Percentiles rank a stretch among this genome's conserved stretches.
Conservation (phyloP, 1,139 yeast species). For the Suhomyces choctaworum region DNA sequence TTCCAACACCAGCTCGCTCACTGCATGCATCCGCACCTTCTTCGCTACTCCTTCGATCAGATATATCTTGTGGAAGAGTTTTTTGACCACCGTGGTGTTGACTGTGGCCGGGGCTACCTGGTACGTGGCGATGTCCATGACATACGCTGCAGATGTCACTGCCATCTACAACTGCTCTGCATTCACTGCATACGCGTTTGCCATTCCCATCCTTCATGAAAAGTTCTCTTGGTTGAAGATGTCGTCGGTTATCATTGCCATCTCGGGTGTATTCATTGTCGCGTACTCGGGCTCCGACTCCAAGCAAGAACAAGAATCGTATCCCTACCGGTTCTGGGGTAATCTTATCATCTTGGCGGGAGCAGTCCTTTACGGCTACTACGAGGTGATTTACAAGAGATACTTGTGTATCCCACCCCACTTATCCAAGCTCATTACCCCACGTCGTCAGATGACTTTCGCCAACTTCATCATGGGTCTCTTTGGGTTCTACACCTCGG, state of each 20-base stretch:
- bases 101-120: conserved; percentile 81
- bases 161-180: conserved; percentile 92
- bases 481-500: conserved; percentile 61
- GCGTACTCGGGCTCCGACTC: conserved; percentile 60
- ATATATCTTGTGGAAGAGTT: conserved; percentile 47
- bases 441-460: conserved; percentile 49
- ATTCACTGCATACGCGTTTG: conserved; percentile 82
- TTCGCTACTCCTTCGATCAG: conserved; percentile 46
- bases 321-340: conserved; percentile 69
- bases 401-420: conserved; percentile 72
- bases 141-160: conserved; percentile 84
- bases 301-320: conserved; percentile 24
- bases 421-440: conserved; percentile 43
- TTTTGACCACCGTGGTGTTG: conserved; percentile 55
- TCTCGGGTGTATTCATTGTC: conserved; percentile 74
- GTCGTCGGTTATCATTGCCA: conserved; percentile 67
- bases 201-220: conserved; percentile 72
- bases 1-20: conserved; percentile 39
- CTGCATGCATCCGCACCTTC: conserved; percentile 38
- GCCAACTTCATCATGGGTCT: conserved; percentile 49
- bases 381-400: conserved; percentile 81
- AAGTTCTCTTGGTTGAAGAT: conserved; percentile 64
- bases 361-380: conserved; percentile 80
- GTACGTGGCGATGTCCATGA: conserved; percentile 80
- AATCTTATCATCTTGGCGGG: conserved; percentile 72